phyloP scores from a whole-genome alignment of 2,329 filamentous ascomycete genomes.

The Tolypocladium capitatum region DNA sequence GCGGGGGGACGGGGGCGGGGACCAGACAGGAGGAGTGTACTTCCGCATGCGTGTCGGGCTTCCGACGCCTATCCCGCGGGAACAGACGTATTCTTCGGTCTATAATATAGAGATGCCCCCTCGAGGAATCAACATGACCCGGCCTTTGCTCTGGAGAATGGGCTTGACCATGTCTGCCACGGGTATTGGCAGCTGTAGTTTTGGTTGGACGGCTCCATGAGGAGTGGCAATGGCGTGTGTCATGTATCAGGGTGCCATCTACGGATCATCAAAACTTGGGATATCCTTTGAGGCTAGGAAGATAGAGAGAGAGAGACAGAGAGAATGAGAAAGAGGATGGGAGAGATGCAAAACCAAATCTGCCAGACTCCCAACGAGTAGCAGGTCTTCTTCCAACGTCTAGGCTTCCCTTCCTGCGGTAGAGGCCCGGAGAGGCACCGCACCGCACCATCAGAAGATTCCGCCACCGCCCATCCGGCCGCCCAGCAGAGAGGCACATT shows the following conservation, averaged over 20 bases:
- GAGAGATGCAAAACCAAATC: constrained; percentile 14
- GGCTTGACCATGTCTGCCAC: no score
- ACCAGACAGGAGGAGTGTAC: background rate
- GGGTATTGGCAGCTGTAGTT: background rate
- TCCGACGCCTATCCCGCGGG: background rate
- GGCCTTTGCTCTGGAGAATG: no score
- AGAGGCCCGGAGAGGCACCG: background rate
- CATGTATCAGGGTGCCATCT: constrained; percentile 3
- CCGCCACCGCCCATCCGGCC: background rate
- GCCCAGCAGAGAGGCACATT: constrained; percentile 1
- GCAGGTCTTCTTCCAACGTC: constrained; percentile 1
- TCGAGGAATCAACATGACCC: background rate
- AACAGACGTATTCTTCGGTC: background rate
- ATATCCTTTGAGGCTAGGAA: constrained; percentile 8
- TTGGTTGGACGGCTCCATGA: background rate
- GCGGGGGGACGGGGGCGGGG: no score
- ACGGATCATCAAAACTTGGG: constrained; percentile 5
- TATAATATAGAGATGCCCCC: background rate
- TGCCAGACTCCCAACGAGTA: constrained; percentile 11
- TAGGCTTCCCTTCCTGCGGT: background rate
- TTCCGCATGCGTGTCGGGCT: background rate
- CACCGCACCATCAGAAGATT: background rate
- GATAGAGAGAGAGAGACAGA: constrained; percentile 8
- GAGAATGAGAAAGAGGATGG: constrained; percentile 7
- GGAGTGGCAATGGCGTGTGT: no score